Evolutionary conservation across 352 stramenopile species (phyloP).

Genomic region (Globisporangium cystogenes): DNA sequence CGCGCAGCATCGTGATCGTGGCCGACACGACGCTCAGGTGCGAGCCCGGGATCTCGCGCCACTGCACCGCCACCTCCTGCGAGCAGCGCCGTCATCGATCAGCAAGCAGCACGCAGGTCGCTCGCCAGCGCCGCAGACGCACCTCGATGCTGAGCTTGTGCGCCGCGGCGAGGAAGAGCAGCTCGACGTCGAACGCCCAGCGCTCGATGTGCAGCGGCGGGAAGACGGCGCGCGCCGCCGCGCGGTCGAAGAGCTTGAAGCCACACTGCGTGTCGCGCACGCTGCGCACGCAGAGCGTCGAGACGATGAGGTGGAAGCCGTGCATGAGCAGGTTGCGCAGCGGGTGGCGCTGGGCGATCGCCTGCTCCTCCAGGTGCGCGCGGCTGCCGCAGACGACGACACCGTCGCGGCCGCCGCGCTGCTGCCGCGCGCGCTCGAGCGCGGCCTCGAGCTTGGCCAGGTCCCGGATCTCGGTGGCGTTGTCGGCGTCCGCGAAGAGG

Average conservation of each 20-base stretch:
- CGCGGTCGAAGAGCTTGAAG: constrained; percentile 93
- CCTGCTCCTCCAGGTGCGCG: constrained; percentile 83
- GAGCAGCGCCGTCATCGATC: constrained; percentile 11
- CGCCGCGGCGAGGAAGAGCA: constrained; percentile 81
- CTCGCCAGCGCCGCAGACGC: too few relatives aligned
- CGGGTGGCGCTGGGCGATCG: constrained; percentile 80
- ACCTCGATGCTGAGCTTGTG: constrained; percentile 64
- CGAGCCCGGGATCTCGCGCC: constrained; percentile 88
- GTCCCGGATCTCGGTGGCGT: constrained; percentile 89
- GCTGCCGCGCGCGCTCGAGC: constrained; percentile 28
- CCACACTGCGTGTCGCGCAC: constrained; percentile 93
- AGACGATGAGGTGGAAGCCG: constrained; percentile 90
- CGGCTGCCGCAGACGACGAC: constrained; percentile 89
- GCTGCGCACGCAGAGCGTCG: constrained; percentile 76
- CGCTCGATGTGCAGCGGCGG: constrained; percentile 90
- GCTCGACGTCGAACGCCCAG: constrained; percentile 94
- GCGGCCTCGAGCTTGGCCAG: constrained; percentile 71
- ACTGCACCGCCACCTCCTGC: constrained; percentile 90
- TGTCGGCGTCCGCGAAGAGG: constrained; percentile 91
- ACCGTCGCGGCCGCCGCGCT: constrained; percentile 17
- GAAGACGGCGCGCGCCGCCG: constrained; percentile 80
- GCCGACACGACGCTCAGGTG: constrained; percentile 88
- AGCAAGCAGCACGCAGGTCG: constrained; percentile 3
- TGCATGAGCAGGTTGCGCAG: constrained; percentile 91
- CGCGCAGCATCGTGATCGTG: constrained; percentile 89